Conservation (phyloP, 192 early-diverging fungal genomes). For the Backusella australiensis region DNA sequence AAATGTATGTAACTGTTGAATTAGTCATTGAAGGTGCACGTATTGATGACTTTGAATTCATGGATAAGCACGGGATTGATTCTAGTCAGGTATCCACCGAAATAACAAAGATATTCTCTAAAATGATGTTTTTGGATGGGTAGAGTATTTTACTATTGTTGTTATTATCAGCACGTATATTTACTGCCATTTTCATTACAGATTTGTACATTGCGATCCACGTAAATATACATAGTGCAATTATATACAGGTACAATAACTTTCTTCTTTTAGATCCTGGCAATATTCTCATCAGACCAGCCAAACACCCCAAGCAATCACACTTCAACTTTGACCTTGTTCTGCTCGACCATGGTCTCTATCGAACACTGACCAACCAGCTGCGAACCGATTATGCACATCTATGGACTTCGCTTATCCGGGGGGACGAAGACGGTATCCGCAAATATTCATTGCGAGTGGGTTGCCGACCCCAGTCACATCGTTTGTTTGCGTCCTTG, state of each 20-base stretch:
- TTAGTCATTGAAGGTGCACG: slow-evolving; percentile 59
- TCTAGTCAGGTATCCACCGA: slow-evolving; percentile 71
- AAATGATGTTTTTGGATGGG: slow-evolving; percentile 92
- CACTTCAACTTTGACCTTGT: slow-evolving; percentile 86
- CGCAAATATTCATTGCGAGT: slow-evolving; percentile 58
- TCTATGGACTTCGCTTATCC: slow-evolving; percentile 86
- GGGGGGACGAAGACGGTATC: slow-evolving; percentile 76
- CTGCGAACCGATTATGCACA: slow-evolving; percentile 85
- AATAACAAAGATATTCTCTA: slow-evolving; percentile 72
- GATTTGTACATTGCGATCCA: slow-evolving; percentile 87
- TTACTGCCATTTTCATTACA: slow-evolving; percentile 16
- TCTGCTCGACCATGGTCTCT: slow-evolving; percentile 87
- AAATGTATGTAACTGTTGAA: background rate
- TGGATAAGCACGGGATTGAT: slow-evolving; percentile 67
- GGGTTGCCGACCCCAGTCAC: slow-evolving; percentile 68
- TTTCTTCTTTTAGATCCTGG: slow-evolving; percentile 61
- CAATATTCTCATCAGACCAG: slow-evolving; percentile 75
- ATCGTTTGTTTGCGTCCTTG: slow-evolving; percentile 84
- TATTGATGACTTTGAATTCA: slow-evolving; percentile 74
- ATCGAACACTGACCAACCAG: slow-evolving; percentile 66
- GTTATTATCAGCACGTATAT: background rate
- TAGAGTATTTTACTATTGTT: slow-evolving; percentile 3
- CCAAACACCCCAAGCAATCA: slow-evolving; percentile 30
- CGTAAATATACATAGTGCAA: slow-evolving; percentile 36
- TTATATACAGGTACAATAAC: background rate